Evolutionary conservation across 2,329 filamentous ascomycete genomes (phyloP).

Genomic region (Purpureocillium takamizusanense): DNA sequence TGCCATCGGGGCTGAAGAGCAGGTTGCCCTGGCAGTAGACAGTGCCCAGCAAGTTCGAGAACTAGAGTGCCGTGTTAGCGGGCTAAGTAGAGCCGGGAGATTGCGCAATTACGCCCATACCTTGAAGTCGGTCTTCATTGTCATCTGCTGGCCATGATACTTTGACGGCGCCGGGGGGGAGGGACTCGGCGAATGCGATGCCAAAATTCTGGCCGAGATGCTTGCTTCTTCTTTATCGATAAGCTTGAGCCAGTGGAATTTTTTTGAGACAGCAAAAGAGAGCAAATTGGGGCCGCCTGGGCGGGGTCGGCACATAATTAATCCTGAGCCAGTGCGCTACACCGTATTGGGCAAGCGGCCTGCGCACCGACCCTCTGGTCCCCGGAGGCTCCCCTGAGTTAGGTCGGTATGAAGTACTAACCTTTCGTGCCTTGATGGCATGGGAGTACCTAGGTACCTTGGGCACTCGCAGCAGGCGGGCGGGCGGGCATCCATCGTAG

Average conservation of each 20-base stretch:
- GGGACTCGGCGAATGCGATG: conserved; percentile 8
- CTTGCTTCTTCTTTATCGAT: conserved; percentile 13
- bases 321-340: conserved; percentile 18
- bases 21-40: conserved; percentile 98
- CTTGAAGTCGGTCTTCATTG: conserved; percentile 99
- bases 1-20: conserved; percentile 92
- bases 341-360: conserved; percentile 9
- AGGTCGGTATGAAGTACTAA: too few relatives aligned
- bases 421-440: too few relatives aligned
- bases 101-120: conserved; percentile 35
- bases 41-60: conserved; percentile 95
- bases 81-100: background rate
- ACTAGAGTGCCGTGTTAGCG: conserved; percentile 42
- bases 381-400: too few relatives aligned
- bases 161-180: background rate
- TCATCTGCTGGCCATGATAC: conserved; percentile 31
- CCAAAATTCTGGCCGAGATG: conserved; percentile 18
- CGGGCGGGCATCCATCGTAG: too few relatives aligned
- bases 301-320: conserved; percentile 21
- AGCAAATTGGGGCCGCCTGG: background rate
- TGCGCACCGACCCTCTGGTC: conserved; percentile 13
- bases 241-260: background rate
- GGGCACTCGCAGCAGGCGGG: too few relatives aligned
- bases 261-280: background rate
- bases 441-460: too few relatives aligned